These are phyloP conservation scores for Geotrichum restrictum DNA, from an alignment of 1,139 yeast genomes.

Conservation along the genomic window DNA sequence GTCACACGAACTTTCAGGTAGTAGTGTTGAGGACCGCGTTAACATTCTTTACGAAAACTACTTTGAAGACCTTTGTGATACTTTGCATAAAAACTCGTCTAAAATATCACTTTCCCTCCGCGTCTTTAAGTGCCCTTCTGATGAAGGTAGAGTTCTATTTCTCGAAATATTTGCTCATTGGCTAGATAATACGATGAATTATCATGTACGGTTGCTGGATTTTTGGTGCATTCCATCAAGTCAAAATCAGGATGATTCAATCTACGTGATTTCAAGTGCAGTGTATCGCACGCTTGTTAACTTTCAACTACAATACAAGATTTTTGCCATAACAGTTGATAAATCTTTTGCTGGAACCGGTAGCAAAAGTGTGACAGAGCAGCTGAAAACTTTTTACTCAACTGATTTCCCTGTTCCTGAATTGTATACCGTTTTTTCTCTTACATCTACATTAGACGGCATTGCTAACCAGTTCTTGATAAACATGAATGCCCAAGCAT, in stretches of 20 bases:
- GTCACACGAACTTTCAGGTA: neutral
- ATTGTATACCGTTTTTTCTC: constrained; percentile 2
- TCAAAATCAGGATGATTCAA: neutral
- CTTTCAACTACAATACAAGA: neutral
- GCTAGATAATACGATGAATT: constrained; percentile 5
- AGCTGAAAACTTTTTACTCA: neutral
- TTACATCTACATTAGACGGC: constrained; percentile 4
- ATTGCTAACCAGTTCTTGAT: constrained; percentile 7
- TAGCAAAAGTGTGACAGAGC: neutral
- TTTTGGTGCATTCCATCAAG: constrained; percentile 7
- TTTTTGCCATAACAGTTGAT: constrained; percentile 6
- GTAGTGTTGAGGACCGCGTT: neutral
- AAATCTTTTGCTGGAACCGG: neutral
- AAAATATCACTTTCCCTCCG: constrained; percentile 9
- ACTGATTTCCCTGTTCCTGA: neutral
- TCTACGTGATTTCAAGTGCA: neutral
- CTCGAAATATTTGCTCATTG: constrained; percentile 9
- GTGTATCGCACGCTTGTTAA: neutral
- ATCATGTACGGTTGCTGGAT: constrained; percentile 9
- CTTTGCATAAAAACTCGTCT: neutral
- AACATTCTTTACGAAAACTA: neutral
- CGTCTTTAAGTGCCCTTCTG: constrained; percentile 1
- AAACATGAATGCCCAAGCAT: neutral
- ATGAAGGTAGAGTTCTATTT: neutral
- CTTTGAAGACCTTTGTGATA: neutral